Base-by-base conservation (phyloP, 768 basidiomycete genomes). In the Russula foetens region DNA sequence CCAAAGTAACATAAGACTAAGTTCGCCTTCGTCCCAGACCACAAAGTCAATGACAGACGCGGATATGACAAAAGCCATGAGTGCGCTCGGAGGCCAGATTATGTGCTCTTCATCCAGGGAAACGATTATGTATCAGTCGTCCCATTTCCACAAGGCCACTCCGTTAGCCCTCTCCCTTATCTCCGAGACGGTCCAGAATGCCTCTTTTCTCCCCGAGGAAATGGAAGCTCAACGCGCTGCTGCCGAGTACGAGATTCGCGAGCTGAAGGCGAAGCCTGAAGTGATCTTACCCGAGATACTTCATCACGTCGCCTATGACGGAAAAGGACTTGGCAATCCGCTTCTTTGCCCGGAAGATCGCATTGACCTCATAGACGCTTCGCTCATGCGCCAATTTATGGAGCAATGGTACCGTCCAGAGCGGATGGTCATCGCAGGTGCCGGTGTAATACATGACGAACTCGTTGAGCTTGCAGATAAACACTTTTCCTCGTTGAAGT, bases 71-170 rank as follows among this genome's bases (percentile, higher is more conserved):
- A 75, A 76, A 3, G 86, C 88, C 41, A 87, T 96, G 68, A 86
- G 92, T 70, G 79, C 80, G 3, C 79, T 96, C 35, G 95, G 96
- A 43, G 92, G 93, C 17, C 92, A 96, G 75, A 93, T 98, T 60
- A 79, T 88, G 73, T 93, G 90, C 69, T 86, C 92, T 19, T 90
- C 92, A 19, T 88, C 92, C 2, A 81, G 97, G 48, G 97, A 99
- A 72, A 83, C 92, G 23, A 93, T 98, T 69, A 92, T 97, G 89
- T 99, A 98, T 71, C 97, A 98, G 74, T 96, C 96, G 12, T 92
- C 93, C 41, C 89, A 96, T 71, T 95, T 94, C 69, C 85, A 92
- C 66, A 77, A 84, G 62, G 84, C 84, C 43, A 91, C 94, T 2
- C 84, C 90, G 1, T 78, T 84, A 7, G 92, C 93, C 12, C 71